Conservation (phyloP, 2,329 filamentous ascomycete genomes). For the Colletotrichum filicis region DNA sequence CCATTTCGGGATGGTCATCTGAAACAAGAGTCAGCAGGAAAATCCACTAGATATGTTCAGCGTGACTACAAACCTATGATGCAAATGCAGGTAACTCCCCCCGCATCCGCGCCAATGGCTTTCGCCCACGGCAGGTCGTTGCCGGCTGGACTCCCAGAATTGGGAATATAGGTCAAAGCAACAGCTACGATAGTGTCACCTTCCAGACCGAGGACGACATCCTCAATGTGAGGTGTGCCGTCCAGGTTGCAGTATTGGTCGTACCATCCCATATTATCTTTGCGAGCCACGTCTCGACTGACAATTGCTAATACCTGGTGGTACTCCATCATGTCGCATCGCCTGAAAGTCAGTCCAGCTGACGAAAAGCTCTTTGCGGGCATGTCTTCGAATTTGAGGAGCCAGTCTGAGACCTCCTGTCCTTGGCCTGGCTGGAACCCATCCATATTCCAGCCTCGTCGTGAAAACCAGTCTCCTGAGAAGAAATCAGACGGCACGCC, state of each 20-base stretch:
- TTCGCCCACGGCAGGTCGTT: conserved; percentile 67
- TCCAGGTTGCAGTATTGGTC: conserved; percentile 67
- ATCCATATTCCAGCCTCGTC: conserved; percentile 62
- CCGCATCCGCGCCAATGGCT: conserved; percentile 60
- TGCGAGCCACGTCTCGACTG: conserved; percentile 56
- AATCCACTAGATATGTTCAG: background rate
- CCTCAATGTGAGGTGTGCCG: conserved; percentile 58
- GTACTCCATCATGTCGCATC: conserved; percentile 58
- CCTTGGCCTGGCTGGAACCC: conserved; percentile 52
- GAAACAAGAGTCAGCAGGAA: conserved; percentile 11
- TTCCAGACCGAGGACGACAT: conserved; percentile 65
- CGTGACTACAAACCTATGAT: conserved; percentile 58
- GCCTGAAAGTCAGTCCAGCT: conserved; percentile 54
- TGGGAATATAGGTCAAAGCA: conserved; percentile 64
- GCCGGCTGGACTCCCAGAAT: conserved; percentile 56
- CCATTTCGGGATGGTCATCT: conserved; percentile 57
- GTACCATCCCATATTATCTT: conserved; percentile 66
- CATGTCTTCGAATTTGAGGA: conserved; percentile 63
- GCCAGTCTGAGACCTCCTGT: conserved; percentile 63
- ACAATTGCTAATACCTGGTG: conserved; percentile 61
- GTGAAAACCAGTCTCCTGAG: conserved; percentile 63
- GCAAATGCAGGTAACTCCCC: conserved; percentile 70
- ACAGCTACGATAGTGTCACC: conserved; percentile 60
- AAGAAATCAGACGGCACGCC: conserved; percentile 59
- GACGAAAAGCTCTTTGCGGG: conserved; percentile 52